Base-by-base conservation (phyloP, 1,284 basidiomycete genomes). In the Sporisorium sorghi region DNA sequence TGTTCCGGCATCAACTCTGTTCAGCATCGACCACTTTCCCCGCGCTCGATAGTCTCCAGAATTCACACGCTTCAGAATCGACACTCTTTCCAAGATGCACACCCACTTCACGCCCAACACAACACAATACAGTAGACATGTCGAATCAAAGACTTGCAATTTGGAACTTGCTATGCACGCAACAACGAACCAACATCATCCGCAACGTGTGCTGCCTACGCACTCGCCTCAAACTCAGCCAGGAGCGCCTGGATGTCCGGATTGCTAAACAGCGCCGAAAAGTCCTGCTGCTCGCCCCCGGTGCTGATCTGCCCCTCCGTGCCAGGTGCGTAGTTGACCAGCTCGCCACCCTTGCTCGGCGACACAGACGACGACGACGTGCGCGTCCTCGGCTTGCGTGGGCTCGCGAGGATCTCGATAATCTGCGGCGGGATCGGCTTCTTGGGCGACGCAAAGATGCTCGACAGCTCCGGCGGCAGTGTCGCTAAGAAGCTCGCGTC, bases 201-300 rank as follows among this genome's bases (percentile, higher is more conserved):
- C n/a, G n/a, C n/a, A n/a, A n/a, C n/a, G n/a, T n/a, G n/a, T n/a
- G n/a, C n/a, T n/a, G n/a, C n/a, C n/a, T 12, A 51, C 35, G 33
- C 37, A 7, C 26, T 8, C 7, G 40, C 51, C 39, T 57, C 54
- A 35, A 75, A 75, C 39, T 75, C 63, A 14, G 73, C 67, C 35
- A 75, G 32, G 23, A 75, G 35, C 2, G 67, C 63, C 52, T 75
- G 73, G 28, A 75, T 70, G 28, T 75, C 73, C 15, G 73, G 73
- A 42, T 75, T 75, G 46, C 42, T 56, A 19, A 75, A 71, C 24
- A 70, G 48, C 2, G 60, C 65, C 10, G 53, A 52, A 30, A 68
- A 60, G 28, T 66, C 71, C 19, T 73, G 61, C 33, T 51, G 15
- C 3, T 43, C 30, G 1, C 12, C 40, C 7, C 49, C 40, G 6